These are phyloP conservation scores for Eimeria falciformis DNA, from an alignment of 169 alveolate species.

Conservation along the genomic window DNA sequence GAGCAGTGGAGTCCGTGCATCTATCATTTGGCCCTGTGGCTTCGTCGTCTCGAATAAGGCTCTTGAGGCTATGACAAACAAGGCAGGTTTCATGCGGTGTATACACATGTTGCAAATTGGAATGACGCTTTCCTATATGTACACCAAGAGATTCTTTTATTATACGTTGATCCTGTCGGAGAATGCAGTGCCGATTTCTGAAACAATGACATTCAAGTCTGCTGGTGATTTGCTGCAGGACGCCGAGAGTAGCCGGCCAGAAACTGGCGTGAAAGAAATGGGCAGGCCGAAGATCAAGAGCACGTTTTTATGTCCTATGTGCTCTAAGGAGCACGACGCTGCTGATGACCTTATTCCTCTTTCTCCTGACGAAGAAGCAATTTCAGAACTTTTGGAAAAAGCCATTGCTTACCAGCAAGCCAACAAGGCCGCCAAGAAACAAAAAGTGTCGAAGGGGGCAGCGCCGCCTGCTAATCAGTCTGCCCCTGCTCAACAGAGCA, in stretches of 20 bases:
- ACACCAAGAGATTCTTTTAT: background rate
- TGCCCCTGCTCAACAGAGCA: background rate
- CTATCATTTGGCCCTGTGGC: slow-evolving; percentile 76
- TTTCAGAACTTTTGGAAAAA: slow-evolving; percentile 10
- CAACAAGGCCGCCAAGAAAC: slow-evolving; percentile 27
- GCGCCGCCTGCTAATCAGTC: background rate
- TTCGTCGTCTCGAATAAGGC: slow-evolving; percentile 86
- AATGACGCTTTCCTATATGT: no score
- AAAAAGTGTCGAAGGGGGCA: background rate
- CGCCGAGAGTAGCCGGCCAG: background rate
- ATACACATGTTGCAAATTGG: slow-evolving; percentile 57
- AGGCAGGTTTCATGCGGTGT: background rate
- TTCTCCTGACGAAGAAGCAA: slow-evolving; percentile 73
- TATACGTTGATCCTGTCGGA: background rate
- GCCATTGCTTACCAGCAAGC: slow-evolving; percentile 58
- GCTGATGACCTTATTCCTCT: slow-evolving; percentile 72
- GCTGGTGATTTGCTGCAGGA: background rate
- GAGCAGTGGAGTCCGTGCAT: slow-evolving; percentile 84
- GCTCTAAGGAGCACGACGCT: slow-evolving; percentile 64
- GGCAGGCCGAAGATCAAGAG: slow-evolving; percentile 25
- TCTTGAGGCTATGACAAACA: slow-evolving; percentile 10
- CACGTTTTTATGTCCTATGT: slow-evolving; percentile 62
- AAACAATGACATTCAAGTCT: background rate
- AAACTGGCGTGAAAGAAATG: background rate
- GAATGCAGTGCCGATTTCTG: background rate